Evolutionary conservation across 2,329 filamentous ascomycete genomes (phyloP).

Genomic region (Fusarium sp.): DNA sequence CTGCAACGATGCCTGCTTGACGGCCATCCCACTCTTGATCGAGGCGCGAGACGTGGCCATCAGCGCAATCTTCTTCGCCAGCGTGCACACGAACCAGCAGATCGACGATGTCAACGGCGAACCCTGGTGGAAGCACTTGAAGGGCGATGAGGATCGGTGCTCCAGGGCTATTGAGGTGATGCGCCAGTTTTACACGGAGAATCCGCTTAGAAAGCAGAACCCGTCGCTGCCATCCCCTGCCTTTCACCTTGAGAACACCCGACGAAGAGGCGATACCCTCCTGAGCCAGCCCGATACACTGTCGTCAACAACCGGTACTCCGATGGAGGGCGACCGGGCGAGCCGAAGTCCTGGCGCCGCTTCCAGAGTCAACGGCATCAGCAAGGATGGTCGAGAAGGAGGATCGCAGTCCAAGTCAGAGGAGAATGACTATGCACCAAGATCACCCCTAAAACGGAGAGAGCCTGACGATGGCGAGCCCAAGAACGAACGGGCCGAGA

Average conservation of each 20-base stretch:
- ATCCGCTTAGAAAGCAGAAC: slow-evolving; percentile 69
- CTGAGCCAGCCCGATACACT: slow-evolving; percentile 55
- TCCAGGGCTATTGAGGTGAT: slow-evolving; percentile 80
- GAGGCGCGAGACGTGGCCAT: slow-evolving; percentile 84
- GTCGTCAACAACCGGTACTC: slow-evolving; percentile 62
- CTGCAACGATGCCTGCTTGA: slow-evolving; percentile 89
- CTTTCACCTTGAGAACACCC: slow-evolving; percentile 66
- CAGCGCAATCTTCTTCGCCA: slow-evolving; percentile 86
- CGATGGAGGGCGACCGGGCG: slow-evolving; percentile 58
- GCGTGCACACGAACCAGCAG: slow-evolving; percentile 76
- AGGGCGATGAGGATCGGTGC: slow-evolving; percentile 77
- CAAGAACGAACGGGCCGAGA: slow-evolving; percentile 52
- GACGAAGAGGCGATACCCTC: slow-evolving; percentile 58
- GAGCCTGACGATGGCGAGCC: slow-evolving; percentile 49
- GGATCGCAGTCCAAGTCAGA: slow-evolving; percentile 50
- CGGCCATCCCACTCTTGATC: slow-evolving; percentile 84
- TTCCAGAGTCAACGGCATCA: slow-evolving; percentile 52
- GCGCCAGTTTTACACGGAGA: slow-evolving; percentile 73
- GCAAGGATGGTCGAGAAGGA: slow-evolving; percentile 43
- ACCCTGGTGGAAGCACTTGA: slow-evolving; percentile 88
- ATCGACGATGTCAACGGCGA: slow-evolving; percentile 81
- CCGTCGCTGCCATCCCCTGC: slow-evolving; percentile 63
- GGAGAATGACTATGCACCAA: slow-evolving; percentile 44
- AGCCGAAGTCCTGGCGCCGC: slow-evolving; percentile 64
- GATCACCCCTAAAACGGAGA: slow-evolving; percentile 57